Percentiles rank a stretch among this genome's conserved stretches.
Evolutionary conservation across 2,329 filamentous ascomycete genomes (phyloP).

Genomic region (Chrysosporium keratinophilum): DNA sequence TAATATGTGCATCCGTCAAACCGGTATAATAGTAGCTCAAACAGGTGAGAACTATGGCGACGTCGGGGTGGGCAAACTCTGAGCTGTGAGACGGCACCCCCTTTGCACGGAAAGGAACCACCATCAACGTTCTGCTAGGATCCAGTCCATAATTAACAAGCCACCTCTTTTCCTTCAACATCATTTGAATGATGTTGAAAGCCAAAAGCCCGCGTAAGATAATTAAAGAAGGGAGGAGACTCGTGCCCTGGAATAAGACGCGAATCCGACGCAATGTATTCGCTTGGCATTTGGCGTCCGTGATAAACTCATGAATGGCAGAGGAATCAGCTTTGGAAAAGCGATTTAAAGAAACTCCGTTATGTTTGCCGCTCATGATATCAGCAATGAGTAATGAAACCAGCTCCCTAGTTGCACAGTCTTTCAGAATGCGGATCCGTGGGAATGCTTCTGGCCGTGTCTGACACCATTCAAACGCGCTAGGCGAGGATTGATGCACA

Average conservation of each 20-base stretch:
- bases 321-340: constrained; percentile 25
- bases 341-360: constrained; percentile 36
- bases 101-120: constrained; percentile 52
- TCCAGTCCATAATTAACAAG: constrained; percentile 55
- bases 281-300: constrained; percentile 17
- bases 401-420: constrained; percentile 27
- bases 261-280: constrained; percentile 32
- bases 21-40: constrained; percentile 50
- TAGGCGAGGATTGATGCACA: background rate
- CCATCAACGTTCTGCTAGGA: constrained; percentile 43
- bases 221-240: constrained; percentile 27
- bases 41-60: constrained; percentile 46
- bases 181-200: constrained; percentile 45
- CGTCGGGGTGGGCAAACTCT: constrained; percentile 54
- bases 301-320: constrained; percentile 40
- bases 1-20: constrained; percentile 42
- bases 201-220: constrained; percentile 43
- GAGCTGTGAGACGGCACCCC: constrained; percentile 45
- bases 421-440: constrained; percentile 39
- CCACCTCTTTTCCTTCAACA: constrained; percentile 50
- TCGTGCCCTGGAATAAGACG: constrained; percentile 36
- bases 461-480: constrained; percentile 11
- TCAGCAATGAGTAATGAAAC: constrained; percentile 21
- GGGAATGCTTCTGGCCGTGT: constrained; percentile 38
- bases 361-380: constrained; percentile 39